phyloP scores from a whole-genome alignment of 352 stramenopile species.

The Globisporangium sylvaticum region DNA sequence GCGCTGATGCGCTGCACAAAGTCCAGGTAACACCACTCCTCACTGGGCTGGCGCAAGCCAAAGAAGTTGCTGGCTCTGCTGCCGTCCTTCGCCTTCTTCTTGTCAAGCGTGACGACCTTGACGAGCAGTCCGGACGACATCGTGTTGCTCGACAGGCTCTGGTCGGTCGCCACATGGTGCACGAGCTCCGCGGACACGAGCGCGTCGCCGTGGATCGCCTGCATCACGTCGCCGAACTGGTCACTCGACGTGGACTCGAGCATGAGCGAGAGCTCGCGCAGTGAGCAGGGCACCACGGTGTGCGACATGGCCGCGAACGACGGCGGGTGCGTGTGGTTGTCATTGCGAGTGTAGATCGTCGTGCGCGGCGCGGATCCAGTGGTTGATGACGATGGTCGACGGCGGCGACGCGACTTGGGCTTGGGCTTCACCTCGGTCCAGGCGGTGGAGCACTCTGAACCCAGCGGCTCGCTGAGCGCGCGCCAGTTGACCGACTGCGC shows the following conservation, averaged over 20 bases:
- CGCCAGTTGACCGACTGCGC: constrained; percentile 31
- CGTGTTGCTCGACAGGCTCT: background rate
- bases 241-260: constrained; percentile 3
- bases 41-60: background rate
- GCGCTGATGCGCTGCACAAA: constrained; percentile 14
- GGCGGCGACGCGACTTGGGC: background rate
- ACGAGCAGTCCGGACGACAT: constrained; percentile 7
- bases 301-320: constrained; percentile 6
- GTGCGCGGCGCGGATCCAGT: background rate
- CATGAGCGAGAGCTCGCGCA: constrained; percentile 5
- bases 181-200: constrained; percentile 7
- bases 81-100: background rate
- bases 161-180: constrained; percentile 1
- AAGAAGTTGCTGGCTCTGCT: constrained; percentile 5
- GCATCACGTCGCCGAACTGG: constrained; percentile 3
- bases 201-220: constrained; percentile 7
- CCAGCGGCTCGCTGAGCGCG: constrained; percentile 17
- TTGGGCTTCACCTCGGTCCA: constrained; percentile 4
- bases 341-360: background rate
- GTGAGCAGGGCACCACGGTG: constrained; percentile 9
- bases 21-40: constrained; percentile 18
- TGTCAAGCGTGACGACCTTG: constrained; percentile 4
- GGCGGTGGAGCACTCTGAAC: background rate
- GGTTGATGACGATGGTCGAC: background rate
- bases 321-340: background rate